Base-by-base conservation (phyloP, 768 basidiomycete species). In the Tulasnella calospora region DNA sequence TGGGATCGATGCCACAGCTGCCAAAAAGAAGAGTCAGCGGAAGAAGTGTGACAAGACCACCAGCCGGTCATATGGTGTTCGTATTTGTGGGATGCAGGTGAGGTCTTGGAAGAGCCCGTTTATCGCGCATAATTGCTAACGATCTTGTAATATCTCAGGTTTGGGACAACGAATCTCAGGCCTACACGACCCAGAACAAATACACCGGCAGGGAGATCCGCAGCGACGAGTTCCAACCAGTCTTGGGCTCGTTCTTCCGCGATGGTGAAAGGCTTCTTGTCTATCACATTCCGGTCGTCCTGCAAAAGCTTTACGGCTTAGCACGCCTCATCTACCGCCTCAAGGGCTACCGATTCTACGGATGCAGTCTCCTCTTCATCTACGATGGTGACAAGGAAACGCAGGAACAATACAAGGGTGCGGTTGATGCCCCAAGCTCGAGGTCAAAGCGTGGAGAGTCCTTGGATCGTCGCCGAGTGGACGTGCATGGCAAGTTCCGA, bases 21-120 rank as follows among this genome's bases (percentile, higher is more conserved):
- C 90, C 74, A 99, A 99, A 87, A 98, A 98, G 89, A 96, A 93
- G 86, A 98, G 96, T 83, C 98, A 99, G 86, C 90, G 96, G 76
- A 98, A 98, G 86, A 99, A 99, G 85, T 99, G 98, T 83, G 96
- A 98, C 83, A 88, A 92, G 76, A 98, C 98, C 74, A 99, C 98
- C 30, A 98, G 96, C 84, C 87, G 94, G 81, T 89, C 91, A 19
- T 85, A 98, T 69, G 98, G 98, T 4, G 94, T 97, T 27, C 89
- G 98, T 80, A 91, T 99, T 76, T 99, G 98, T 84, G 98, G 98
- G 6, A 98, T 99, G 96, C 98, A 99, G 91, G 97, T 96, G 82
- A 86, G 92, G 85, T 76, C 3, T 2, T 1, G n/a, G n/a, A 17
- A 44, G 15, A 30, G 2, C 15, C 30, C 0, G n/a, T 40, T 27